A percentile compares a stretch with the other conserved stretches of the same genome.
Conservation (phyloP, 306 rosid genomes). For the Heteromeles arbutifolia region DNA sequence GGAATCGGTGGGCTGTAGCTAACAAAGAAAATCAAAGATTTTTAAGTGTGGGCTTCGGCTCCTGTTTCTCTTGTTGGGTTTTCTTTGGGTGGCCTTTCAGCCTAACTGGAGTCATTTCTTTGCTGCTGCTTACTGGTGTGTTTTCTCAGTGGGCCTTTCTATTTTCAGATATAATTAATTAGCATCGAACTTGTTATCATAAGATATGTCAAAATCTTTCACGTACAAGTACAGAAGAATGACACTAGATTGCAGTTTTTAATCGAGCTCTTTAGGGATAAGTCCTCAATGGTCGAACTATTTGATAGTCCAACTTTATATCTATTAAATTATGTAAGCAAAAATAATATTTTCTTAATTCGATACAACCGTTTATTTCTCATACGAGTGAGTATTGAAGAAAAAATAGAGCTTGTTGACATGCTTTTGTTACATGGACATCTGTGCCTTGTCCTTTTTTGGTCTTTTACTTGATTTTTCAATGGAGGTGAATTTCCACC, state of each 20-base stretch:
- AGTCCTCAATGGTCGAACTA: too few relatives aligned
- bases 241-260: too few relatives aligned
- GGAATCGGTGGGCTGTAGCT: background rate
- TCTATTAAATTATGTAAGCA: too few relatives aligned
- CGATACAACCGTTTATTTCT: too few relatives aligned
- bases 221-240: accelerated
- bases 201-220: too few relatives aligned
- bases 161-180: too few relatives aligned
- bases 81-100: background rate
- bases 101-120: background rate
- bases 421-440: background rate
- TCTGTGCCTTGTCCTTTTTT: background rate
- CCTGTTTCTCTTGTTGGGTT: background rate
- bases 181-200: too few relatives aligned
- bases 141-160: background rate
- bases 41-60: background rate
- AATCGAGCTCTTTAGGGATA: too few relatives aligned
- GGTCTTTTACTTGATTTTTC: background rate
- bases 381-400: too few relatives aligned
- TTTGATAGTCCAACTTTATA: too few relatives aligned
- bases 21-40: background rate
- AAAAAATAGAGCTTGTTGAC: background rate
- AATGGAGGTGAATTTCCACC: background rate
- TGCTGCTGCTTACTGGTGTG: background rate
- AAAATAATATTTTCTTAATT: too few relatives aligned